These are phyloP conservation scores for Linnemannia schmuckeri DNA, from an alignment of 192 early-diverging fungal genomes.

Conservation along the genomic window DNA sequence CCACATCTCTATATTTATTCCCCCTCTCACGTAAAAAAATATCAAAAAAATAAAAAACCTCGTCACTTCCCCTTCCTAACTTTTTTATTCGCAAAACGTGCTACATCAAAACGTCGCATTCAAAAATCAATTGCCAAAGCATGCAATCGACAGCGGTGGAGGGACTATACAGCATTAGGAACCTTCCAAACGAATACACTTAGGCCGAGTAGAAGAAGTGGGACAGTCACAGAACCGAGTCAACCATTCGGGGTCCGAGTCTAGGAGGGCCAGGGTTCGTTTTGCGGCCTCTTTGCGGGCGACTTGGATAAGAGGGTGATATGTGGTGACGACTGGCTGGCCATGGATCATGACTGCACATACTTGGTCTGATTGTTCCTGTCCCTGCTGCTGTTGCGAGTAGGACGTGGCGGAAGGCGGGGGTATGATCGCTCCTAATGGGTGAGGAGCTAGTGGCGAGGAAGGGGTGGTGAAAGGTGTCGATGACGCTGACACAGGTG, in stretches of 20 bases:
- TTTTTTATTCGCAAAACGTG: neutral
- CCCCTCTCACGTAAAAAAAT: neutral
- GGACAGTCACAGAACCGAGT: constrained; percentile 43
- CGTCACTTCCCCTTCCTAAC: neutral
- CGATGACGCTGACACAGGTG: neutral
- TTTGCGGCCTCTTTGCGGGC: constrained; percentile 56
- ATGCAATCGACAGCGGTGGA: neutral
- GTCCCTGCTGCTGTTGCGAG: neutral
- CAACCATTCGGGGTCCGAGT: constrained; percentile 45
- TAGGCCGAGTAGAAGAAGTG: neutral
- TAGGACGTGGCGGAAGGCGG: neutral
- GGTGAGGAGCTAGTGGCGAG: neutral
- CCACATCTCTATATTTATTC: neutral
- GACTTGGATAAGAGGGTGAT: constrained; percentile 17
- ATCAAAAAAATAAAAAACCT: neutral
- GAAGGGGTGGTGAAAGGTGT: neutral
- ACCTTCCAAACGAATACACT: neutral
- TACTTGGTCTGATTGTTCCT: neutral
- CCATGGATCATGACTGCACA: constrained; percentile 20
- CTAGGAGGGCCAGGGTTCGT: constrained; percentile 28
- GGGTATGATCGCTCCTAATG: neutral
- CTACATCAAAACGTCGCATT: too few species aligned
- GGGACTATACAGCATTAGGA: neutral
- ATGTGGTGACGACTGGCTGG: neutral
- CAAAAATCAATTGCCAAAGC: neutral